A percentile compares a stretch with the other conserved stretches of the same genome.
Evolutionary conservation across 2,329 filamentous ascomycete genomes (phyloP).

Genomic region (Cladosporium sp.): DNA sequence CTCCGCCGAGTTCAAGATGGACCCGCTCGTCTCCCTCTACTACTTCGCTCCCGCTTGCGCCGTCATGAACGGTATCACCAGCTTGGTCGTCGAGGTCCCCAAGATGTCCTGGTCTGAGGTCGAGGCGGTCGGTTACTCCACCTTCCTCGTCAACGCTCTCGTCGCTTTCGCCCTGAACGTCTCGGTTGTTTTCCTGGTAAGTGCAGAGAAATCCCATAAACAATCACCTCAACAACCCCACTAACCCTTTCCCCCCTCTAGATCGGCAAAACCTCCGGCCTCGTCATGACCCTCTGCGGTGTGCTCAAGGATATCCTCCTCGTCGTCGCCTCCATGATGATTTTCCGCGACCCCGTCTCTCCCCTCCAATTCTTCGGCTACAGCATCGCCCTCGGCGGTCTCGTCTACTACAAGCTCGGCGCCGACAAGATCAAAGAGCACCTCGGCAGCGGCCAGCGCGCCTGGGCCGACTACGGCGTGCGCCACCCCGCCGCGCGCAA

Average conservation of each 20-base stretch:
- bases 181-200: slow-evolving; percentile 79
- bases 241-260: slow-evolving; percentile 34
- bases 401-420: slow-evolving; percentile 84
- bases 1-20: slow-evolving; percentile 86
- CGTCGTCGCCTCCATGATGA: slow-evolving; percentile 72
- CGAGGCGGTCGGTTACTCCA: slow-evolving; percentile 67
- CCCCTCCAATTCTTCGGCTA: slow-evolving; percentile 79
- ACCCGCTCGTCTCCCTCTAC: slow-evolving; percentile 82
- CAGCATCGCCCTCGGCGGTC: slow-evolving; percentile 71
- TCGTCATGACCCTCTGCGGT: slow-evolving; percentile 81
- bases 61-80: slow-evolving; percentile 71
- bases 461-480: slow-evolving; percentile 83
- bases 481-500: slow-evolving; percentile 74
- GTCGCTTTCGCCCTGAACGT: slow-evolving; percentile 80
- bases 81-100: slow-evolving; percentile 70
- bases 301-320: slow-evolving; percentile 86
- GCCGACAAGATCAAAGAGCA: slow-evolving; percentile 80
- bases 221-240: not conserved
- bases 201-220: slow-evolving; percentile 30
- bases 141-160: slow-evolving; percentile 70
- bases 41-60: slow-evolving; percentile 86
- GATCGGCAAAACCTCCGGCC: slow-evolving; percentile 85
- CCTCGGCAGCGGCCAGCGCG: slow-evolving; percentile 64
- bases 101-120: slow-evolving; percentile 65
- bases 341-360: slow-evolving; percentile 74